Base-by-base conservation (phyloP, 1,284 basidiomycete species). In the Trichosporon sp. region DNA sequence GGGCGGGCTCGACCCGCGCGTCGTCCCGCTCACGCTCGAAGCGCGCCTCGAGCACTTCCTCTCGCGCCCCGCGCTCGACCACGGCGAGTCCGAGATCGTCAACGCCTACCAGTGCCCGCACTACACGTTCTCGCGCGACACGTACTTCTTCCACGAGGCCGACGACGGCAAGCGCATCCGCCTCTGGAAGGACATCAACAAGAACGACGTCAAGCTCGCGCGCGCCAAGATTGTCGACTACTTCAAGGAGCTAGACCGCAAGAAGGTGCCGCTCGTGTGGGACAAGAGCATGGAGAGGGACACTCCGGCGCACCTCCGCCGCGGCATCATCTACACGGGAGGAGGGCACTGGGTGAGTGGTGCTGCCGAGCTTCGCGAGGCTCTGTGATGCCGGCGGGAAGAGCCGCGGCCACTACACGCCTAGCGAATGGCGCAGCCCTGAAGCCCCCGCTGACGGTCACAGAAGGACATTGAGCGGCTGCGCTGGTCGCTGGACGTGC, bases 311-410 rank as follows among this genome's bases (percentile, higher is more conserved):
- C 68, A 75, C n/a, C 65, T 74, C 65, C 73, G 77, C 62, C 72
- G 81, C 47, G 84, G 84, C 2, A 77, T 85, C 64, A 84, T 85
- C 62, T 78, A 82, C 69, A 83, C 84, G 2, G 84, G 80, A 15
- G 83, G 82, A 2, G 82, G 84, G 7, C 56, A 60, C 56, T 60
- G 56, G 56, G 64, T 77, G 78, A 23, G 82, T 84, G 67, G 75
- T 78, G 77, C 7, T 15, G 18, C 11, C 32, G 32, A 25, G 7
- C 64, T 31, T 66, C 18, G 29, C 56, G 25, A 27, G 38, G 25
- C 12, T n/a, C 21, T 21, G 29, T 53, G 44, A 68, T 44, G 38
- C 38, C 38, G 18, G 38, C 38, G 38, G 38, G 18, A 15, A 42
- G 5, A 42, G 15, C 25, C 51, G 51, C 47, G n/a, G n/a, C n/a